Evolutionary conservation across 768 basidiomycete genomes (phyloP).

Genomic region (Tulasnella sp.): DNA sequence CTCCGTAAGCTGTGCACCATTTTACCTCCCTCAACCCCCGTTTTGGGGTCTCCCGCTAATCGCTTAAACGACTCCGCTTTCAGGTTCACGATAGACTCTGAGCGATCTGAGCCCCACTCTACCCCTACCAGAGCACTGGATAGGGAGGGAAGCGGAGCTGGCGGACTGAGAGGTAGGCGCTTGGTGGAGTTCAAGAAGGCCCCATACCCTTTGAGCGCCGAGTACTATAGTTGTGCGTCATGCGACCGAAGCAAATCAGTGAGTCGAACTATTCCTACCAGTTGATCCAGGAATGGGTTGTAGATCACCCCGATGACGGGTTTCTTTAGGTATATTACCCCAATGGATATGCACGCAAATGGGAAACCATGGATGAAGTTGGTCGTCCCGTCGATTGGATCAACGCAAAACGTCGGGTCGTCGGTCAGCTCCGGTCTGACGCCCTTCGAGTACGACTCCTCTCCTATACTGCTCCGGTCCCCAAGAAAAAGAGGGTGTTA

Average conservation of each 20-base stretch:
- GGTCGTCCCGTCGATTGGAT: constrained; percentile 88
- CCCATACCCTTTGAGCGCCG: constrained; percentile 65
- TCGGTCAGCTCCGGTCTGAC: constrained; percentile 58
- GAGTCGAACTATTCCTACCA: constrained; percentile 33
- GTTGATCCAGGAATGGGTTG: constrained; percentile 80
- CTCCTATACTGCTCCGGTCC: constrained; percentile 76
- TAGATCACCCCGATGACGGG: constrained; percentile 87
- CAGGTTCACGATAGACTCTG: constrained; percentile 36
- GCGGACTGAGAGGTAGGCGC: constrained; percentile 50
- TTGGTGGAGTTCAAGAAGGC: constrained; percentile 51
- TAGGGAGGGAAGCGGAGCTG: constrained; percentile 50
- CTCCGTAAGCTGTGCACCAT: constrained; percentile 81
- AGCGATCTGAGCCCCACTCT: constrained; percentile 83
- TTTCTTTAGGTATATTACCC: constrained; percentile 66
- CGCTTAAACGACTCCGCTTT: constrained; percentile 59
- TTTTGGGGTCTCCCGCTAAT: constrained; percentile 57
- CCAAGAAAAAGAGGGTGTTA: too few species aligned
- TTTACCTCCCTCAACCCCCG: constrained; percentile 49
- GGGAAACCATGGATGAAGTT: constrained; percentile 83
- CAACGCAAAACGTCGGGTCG: constrained; percentile 89
- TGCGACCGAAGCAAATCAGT: neutral
- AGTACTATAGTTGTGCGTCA: constrained; percentile 39
- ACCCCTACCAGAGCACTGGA: constrained; percentile 63
- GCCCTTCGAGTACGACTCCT: constrained; percentile 80
- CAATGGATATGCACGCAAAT: constrained; percentile 81